These are phyloP conservation scores for Arachnopeziza araneosa DNA, from an alignment of 2,329 filamentous ascomycete species.

Conservation along the genomic window DNA sequence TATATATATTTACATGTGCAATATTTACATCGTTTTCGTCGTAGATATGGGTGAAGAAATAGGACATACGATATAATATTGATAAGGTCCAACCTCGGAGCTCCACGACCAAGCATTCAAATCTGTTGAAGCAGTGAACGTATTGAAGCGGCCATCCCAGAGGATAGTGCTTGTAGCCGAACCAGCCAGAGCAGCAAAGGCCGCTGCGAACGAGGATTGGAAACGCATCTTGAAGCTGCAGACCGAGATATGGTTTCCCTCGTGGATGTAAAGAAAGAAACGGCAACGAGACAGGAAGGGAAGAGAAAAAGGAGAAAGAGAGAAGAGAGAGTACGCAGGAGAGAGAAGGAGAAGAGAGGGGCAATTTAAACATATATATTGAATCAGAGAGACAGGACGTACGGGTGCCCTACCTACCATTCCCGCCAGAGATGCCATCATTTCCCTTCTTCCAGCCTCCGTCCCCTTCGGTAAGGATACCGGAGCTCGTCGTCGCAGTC, in stretches of 20 bases:
- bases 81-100: conserved; percentile 65
- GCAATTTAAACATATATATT: neutral
- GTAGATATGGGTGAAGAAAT: neutral
- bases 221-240: conserved; percentile 18
- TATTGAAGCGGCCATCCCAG: conserved; percentile 64
- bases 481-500: no score
- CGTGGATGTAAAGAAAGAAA: neutral
- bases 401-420: no score
- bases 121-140: conserved; percentile 47
- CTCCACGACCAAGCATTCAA: conserved; percentile 59
- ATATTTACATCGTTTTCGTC: no score
- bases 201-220: conserved; percentile 7
- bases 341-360: neutral
- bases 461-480: neutral
- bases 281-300: neutral
- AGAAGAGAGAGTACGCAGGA: neutral
- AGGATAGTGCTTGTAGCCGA: conserved; percentile 41
- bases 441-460: neutral
- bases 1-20: no score
- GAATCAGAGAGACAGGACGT: neutral
- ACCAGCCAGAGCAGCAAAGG: conserved; percentile 17
- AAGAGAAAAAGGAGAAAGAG: neutral
- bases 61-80: conserved; percentile 58
- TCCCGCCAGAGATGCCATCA: neutral
- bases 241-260: neutral